phyloP scores from a whole-genome alignment of 768 basidiomycete species.

The Chiua virens region DNA sequence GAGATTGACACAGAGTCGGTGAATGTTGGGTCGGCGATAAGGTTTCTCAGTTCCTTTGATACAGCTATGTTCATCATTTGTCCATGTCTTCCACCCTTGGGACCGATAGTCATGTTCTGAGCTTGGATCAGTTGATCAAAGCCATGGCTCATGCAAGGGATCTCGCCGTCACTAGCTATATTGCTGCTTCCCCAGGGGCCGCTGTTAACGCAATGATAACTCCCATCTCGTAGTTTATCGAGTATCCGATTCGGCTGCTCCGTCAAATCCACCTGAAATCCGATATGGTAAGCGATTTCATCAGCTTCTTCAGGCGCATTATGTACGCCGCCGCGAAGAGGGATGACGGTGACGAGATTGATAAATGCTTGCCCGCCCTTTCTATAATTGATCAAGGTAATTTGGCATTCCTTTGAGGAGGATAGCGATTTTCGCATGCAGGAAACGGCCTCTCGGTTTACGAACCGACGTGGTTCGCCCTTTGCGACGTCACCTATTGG shows the following conservation, averaged over 20 bases:
- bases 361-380: constrained; percentile 85
- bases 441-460: constrained; percentile 64
- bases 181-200: constrained; percentile 16
- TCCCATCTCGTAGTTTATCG: constrained; percentile 75
- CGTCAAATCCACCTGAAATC: constrained; percentile 93
- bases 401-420: constrained; percentile 86
- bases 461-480: constrained; percentile 57
- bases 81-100: constrained; percentile 24
- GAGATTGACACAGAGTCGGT: constrained; percentile 47
- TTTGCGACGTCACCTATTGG: constrained; percentile 58
- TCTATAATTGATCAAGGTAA: constrained; percentile 82
- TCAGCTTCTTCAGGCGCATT: constrained; percentile 52
- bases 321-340: constrained; percentile 63
- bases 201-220: constrained; percentile 66
- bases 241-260: constrained; percentile 85
- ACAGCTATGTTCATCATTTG: constrained; percentile 37
- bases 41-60: constrained; percentile 51
- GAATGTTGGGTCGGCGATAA: constrained; percentile 50
- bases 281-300: constrained; percentile 84
- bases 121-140: constrained; percentile 11
- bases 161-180: background rate
- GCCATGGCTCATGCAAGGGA: background rate
- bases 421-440: constrained; percentile 64
- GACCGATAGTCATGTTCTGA: constrained; percentile 20
- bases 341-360: constrained; percentile 91